Percentiles rank a stretch among this genome's conserved stretches.
Evolutionary conservation across 2,329 filamentous ascomycete genomes (phyloP).

Genomic region (Leptographium galeiforme): DNA sequence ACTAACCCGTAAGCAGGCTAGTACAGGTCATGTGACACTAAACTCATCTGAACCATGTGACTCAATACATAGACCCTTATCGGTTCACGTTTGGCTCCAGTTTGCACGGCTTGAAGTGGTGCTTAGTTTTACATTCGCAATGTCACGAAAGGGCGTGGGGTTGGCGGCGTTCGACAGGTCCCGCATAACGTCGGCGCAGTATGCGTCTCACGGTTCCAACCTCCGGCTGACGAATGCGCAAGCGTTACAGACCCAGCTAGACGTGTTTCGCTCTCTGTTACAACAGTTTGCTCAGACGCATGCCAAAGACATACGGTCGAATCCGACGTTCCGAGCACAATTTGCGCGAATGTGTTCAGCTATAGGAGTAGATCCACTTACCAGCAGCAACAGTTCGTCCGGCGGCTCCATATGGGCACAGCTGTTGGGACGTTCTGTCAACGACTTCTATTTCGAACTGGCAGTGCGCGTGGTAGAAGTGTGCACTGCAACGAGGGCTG

Average conservation of each 20-base stretch:
- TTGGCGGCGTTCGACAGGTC: constrained; percentile 81
- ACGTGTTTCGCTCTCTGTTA: constrained; percentile 88
- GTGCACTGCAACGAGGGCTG: constrained; percentile 69
- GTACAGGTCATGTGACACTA: background rate
- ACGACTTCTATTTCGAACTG: constrained; percentile 97
- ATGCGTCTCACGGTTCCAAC: constrained; percentile 75
- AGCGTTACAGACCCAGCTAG: constrained; percentile 82
- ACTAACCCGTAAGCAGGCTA: constrained; percentile 2
- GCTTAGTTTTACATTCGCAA: constrained; percentile 14
- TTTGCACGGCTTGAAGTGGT: background rate
- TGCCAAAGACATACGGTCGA: constrained; percentile 88
- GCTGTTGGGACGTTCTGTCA: constrained; percentile 78
- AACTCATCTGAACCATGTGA: background rate
- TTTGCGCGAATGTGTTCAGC: constrained; percentile 98
- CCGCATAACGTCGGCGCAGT: constrained; percentile 74
- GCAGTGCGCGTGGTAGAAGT: constrained; percentile 92
- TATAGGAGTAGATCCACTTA: constrained; percentile 89
- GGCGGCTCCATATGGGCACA: constrained; percentile 78
- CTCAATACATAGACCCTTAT: background rate
- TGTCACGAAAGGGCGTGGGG: constrained; percentile 74
- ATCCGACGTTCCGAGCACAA: constrained; percentile 88
- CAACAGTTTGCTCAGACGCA: constrained; percentile 94
- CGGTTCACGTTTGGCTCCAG: background rate
- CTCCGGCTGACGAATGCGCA: constrained; percentile 75
- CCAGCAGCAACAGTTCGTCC: constrained; percentile 42